Evolutionary conservation across 2,329 filamentous ascomycete genomes (phyloP).

Genomic region (Cercospora sp.): DNA sequence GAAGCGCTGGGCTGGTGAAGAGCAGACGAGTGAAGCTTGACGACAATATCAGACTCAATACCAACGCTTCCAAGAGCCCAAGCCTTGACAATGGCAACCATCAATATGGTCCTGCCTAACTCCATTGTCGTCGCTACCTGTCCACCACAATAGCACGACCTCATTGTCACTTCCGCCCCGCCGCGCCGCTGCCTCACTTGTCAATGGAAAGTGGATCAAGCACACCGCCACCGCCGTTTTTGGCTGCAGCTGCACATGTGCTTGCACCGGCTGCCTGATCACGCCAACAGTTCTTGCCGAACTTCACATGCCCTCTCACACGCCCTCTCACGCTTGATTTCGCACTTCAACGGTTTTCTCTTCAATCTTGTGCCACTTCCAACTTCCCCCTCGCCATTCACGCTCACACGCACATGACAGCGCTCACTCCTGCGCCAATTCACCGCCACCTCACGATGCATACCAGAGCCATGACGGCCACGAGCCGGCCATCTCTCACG

Average conservation of each 20-base stretch:
- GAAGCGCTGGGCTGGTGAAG: not conserved
- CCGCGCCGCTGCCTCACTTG: constrained; percentile 1
- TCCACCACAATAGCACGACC: not conserved
- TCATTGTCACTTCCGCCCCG: not conserved
- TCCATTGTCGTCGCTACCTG: not conserved
- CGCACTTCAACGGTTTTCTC: not conserved
- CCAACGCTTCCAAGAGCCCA: not conserved
- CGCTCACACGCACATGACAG: not conserved
- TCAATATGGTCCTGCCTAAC: not conserved
- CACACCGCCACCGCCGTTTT: not conserved
- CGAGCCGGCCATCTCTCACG: not conserved
- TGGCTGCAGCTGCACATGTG: not conserved
- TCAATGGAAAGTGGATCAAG: not conserved
- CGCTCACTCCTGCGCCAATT: not conserved
- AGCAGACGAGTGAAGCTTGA: not conserved
- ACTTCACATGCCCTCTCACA: constrained; percentile 1
- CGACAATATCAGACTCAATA: not conserved
- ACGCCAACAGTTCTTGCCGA: not conserved
- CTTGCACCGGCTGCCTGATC: not conserved
- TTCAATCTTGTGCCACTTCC: not conserved
- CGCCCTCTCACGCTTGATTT: not conserved
- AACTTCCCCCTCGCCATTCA: not conserved
- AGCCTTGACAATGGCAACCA: not conserved
- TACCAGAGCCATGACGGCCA: constrained; percentile 2
- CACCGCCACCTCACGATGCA: not conserved